Evolutionary conservation across 805 yeast genomes (phyloP).

Genomic region (Candida saitoana): DNA sequence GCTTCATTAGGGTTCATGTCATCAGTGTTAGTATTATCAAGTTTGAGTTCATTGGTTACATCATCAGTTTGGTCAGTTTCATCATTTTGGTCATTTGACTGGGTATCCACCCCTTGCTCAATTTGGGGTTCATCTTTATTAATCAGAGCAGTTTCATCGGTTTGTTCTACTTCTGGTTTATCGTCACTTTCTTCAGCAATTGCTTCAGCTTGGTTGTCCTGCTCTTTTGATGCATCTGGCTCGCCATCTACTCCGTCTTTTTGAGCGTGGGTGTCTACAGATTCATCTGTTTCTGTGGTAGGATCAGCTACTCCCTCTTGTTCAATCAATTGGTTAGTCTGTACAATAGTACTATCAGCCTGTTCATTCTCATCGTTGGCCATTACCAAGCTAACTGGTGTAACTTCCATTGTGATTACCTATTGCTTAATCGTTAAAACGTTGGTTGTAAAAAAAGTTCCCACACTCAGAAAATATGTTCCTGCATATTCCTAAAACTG

Average conservation of each 20-base stretch:
- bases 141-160: too few species aligned
- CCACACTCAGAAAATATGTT: too few species aligned
- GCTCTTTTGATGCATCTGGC: neutral
- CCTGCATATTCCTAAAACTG: too few species aligned
- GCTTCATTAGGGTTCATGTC: neutral
- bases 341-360: conserved; percentile 3
- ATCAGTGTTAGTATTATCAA: conserved; percentile 8
- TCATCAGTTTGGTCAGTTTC: neutral
- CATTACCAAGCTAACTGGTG: neutral
- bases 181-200: too few species aligned
- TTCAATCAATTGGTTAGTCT: conserved; percentile 1
- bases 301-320: neutral
- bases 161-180: too few species aligned
- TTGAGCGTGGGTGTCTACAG: neutral
- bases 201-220: too few species aligned
- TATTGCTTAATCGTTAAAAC: neutral
- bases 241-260: neutral
- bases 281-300: neutral
- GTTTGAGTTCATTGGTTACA: conserved; percentile 9
- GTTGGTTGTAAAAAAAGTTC: neutral
- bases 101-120: conserved; percentile 1
- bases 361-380: conserved; percentile 7
- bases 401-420: neutral
- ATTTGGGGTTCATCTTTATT: too few species aligned
- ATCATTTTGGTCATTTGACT: too few species aligned